Evolutionary conservation across 148 eudicot genomes (phyloP).

Genomic region (Arbutus unedo): DNA sequence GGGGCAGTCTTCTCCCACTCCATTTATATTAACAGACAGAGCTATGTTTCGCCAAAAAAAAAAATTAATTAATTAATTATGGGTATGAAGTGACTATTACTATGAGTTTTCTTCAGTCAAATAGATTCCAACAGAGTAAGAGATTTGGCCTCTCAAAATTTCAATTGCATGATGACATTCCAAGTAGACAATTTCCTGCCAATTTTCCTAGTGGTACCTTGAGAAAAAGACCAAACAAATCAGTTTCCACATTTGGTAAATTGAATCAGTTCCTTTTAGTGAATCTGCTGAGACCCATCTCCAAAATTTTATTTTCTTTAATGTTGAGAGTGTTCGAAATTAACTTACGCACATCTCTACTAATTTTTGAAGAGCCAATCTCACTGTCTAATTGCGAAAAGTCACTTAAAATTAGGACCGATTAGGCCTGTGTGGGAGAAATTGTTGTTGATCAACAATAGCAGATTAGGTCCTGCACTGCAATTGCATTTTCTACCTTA

Average conservation of each 20-base stretch:
- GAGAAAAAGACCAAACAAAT: background rate
- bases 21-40: background rate
- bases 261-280: too few relatives aligned
- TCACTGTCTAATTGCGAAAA: background rate
- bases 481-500: background rate
- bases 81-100: background rate
- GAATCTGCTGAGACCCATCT: too few relatives aligned
- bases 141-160: background rate
- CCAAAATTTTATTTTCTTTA: too few relatives aligned
- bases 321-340: too few relatives aligned
- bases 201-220: background rate
- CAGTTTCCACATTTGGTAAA: background rate
- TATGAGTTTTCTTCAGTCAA: background rate
- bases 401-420: background rate
- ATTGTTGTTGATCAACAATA: background rate
- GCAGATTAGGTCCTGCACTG: background rate
- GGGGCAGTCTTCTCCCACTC: background rate
- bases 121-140: background rate
- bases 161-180: background rate
- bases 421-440: too few relatives aligned
- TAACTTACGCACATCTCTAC: too few relatives aligned
- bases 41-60: too few relatives aligned
- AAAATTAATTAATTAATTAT: background rate
- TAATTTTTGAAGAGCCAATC: too few relatives aligned
- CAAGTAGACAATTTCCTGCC: too few relatives aligned